A percentile compares a stretch with the other conserved stretches of the same genome.
Evolutionary conservation across 1,284 basidiomycete species (phyloP).

Genomic region (Porogramme epimiltina): DNA sequence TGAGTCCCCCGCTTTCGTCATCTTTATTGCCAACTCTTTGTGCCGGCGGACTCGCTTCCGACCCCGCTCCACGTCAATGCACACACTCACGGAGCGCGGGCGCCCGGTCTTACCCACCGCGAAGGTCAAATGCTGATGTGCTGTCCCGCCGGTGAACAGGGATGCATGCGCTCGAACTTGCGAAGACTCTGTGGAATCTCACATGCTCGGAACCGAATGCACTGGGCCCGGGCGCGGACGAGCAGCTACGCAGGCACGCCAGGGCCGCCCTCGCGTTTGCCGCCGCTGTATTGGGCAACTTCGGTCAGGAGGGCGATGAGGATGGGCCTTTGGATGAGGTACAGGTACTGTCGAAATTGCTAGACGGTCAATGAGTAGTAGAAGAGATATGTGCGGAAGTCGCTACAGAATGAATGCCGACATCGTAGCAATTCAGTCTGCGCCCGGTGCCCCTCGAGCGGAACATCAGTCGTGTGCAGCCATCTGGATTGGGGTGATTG

Average conservation of each 20-base stretch:
- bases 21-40: no score
- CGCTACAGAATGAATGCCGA: no score
- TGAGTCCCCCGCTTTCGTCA: constrained; percentile 35
- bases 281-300: constrained; percentile 41
- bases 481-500: no score
- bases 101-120: no score
- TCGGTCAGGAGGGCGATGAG: constrained; percentile 63
- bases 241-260: constrained; percentile 22
- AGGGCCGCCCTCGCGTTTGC: constrained; percentile 45
- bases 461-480: no score
- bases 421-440: no score
- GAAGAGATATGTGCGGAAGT: no score
- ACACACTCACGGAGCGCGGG: no score
- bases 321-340: constrained; percentile 61
- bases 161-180: constrained; percentile 71
- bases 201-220: constrained; percentile 32
- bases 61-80: no score
- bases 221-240: constrained; percentile 7
- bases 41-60: no score
- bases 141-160: constrained; percentile 41
- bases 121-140: not conserved
- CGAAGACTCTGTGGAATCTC: constrained; percentile 75
- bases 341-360: constrained; percentile 33
- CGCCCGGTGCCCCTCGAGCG: no score
- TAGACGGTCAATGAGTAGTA: not conserved